Base-by-base conservation (phyloP, 495 filamentous ascomycete genomes). In the Staphylotrichum tortipilum region DNA sequence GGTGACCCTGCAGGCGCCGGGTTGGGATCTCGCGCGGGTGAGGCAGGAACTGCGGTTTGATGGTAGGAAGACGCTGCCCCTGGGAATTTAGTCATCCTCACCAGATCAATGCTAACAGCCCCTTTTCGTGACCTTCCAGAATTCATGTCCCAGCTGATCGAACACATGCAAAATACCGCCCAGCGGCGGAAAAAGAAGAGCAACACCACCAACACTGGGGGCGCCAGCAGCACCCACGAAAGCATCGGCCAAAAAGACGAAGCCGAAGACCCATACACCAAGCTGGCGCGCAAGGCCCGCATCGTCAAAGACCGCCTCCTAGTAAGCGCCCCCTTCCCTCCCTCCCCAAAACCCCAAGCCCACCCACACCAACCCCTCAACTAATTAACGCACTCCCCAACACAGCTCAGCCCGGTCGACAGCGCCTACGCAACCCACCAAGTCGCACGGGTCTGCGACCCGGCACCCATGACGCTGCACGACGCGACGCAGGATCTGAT, bases 21-120 rank as follows among this genome's bases (percentile, higher is more conserved):
- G 61, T 26, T 61, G 58, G 56, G 58, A 64, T 30, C n/a, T 53
- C 39, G 41, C 24, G 14, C 28, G 14, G 34, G 57, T 59, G 10
- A 33, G 56, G 24, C n/a, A 24, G 31, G 53, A 55, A 33, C 30
- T 61, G 40, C 19, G 34, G 34, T 57, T 58, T 18, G 53, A 45
- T 4, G 21, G 43, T 45, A 35, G 14, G 53, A 50, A 30, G 11
- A n/a, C 12, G 18, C n/a, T n/a, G n/a, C n/a, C n/a, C n/a, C n/a
- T n/a, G n/a, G n/a, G n/a, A n/a, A n/a, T n/a, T n/a, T n/a, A n/a
- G n/a, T n/a, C n/a, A n/a, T n/a, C n/a, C n/a, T n/a, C n/a, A n/a
- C n/a, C n/a, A n/a, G n/a, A n/a, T n/a, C n/a, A n/a, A n/a, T n/a
- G n/a, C n/a, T n/a, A n/a, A n/a, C n/a, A n/a, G n/a, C n/a, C n/a